Evolutionary conservation across 441 rosid species (phyloP), one percentile per base, ranked within the genome.

Genomic region (Cnidoscolus chayamansa): DNA sequence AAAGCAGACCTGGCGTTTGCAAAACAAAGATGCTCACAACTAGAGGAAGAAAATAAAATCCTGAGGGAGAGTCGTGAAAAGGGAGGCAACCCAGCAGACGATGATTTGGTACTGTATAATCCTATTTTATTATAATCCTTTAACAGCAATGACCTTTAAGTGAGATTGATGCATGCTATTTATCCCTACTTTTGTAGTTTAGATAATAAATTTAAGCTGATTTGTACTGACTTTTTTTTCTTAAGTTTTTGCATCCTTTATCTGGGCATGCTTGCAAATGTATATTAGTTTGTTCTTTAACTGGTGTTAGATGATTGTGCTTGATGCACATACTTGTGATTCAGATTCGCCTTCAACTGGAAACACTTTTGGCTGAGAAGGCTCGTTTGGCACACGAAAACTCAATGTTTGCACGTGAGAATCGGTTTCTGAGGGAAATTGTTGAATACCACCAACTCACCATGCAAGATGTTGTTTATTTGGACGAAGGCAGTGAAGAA

Each of bases 1-100:
- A 95, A 95, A 83, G 99, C 99, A 2, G 98, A 95, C 79, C 68
- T 95, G 85, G 90, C 99, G 1, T 95, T 95, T 76, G 92, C 96
- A 16, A 93, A 88, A 78, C 82, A 84, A 79, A 85, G 99, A 37
- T 89, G 97, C 70, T 73, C 99, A 7, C 99, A 95, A 74, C 82
- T 93, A 45, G 99, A 95, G 74, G 93, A 90, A 68, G 99, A 95
- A 73, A 95, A 95, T 77, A 93, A 88, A 82, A 80, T 86, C 75
- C 87, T 95, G 64, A 82, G 99, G 62, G 98, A 92, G 79, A 84
- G 89, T 73, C 90, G 88, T 12, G 97, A 87, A 56, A 93, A 87
- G 77, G 97, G 93, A 25, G 87, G 77, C 54, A 87, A 83, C 77
- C 90, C 84, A 63, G 97, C 92, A 1, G 99, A 95, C 35, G 99